Conservation (phyloP, 352 stramenopile genomes). For the Phytophthora gonapodyides region DNA sequence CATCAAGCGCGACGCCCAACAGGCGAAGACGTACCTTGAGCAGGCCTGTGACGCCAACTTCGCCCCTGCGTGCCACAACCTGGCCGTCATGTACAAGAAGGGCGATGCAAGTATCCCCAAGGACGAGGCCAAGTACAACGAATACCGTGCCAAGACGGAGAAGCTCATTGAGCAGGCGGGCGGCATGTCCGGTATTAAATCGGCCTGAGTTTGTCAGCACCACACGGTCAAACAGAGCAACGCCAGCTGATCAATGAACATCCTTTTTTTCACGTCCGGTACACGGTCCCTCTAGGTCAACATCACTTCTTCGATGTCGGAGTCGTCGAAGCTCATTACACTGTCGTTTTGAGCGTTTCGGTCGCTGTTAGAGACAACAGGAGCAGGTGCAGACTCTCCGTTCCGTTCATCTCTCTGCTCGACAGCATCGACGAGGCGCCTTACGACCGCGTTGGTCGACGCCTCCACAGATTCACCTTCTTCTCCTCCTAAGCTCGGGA, state of each 20-base stretch:
- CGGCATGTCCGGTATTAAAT: constrained; percentile 53
- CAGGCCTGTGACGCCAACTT: constrained; percentile 85
- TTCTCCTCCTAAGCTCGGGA: constrained; percentile 46
- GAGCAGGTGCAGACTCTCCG: constrained; percentile 1
- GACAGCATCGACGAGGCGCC: constrained; percentile 3
- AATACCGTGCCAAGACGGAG: constrained; percentile 80
- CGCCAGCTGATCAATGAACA: neutral
- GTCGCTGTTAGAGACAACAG: neutral
- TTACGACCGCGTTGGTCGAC: constrained; percentile 10
- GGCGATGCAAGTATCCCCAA: constrained; percentile 73
- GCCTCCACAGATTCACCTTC: constrained; percentile 26
- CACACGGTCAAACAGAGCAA: too few species aligned
- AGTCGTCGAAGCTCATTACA: constrained; percentile 55
- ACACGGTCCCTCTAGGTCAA: constrained; percentile 32
- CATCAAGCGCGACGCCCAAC: constrained; percentile 52
- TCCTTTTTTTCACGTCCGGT: neutral
- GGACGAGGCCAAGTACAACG: constrained; percentile 67
- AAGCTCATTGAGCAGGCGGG: constrained; percentile 78
- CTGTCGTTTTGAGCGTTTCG: constrained; percentile 11
- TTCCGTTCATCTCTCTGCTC: constrained; percentile 1
- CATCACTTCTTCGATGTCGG: constrained; percentile 64
- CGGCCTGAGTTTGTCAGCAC: constrained; percentile 21
- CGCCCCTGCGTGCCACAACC: constrained; percentile 86
- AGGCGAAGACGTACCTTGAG: constrained; percentile 74
- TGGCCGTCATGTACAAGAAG: constrained; percentile 91